Percentiles rank a stretch among this genome's conserved stretches.
phyloP scores from a whole-genome alignment of 2,329 filamentous ascomycete species.

The Ascochyta koolunga region DNA sequence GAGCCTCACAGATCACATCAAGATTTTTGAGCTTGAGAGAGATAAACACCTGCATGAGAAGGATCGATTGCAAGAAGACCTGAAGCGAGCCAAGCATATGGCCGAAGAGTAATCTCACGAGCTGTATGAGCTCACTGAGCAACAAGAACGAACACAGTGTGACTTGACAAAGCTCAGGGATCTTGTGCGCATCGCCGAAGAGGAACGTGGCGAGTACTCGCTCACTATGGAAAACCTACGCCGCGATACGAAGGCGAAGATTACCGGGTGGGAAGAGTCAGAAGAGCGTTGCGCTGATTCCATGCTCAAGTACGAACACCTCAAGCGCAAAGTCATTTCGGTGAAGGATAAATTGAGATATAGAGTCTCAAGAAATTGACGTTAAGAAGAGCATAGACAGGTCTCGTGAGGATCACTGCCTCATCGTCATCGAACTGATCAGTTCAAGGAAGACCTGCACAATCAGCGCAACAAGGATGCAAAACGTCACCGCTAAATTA shows the following conservation, averaged over 20 bases:
- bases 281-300: slow-evolving; percentile 28
- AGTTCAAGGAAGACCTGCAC: slow-evolving; percentile 29
- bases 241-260: slow-evolving; percentile 30
- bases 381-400: slow-evolving; percentile 22
- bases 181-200: slow-evolving; percentile 23
- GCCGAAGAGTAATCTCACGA: slow-evolving; percentile 28
- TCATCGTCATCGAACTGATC: slow-evolving; percentile 31
- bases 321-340: slow-evolving; percentile 31
- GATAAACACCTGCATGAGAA: slow-evolving; percentile 34
- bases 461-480: slow-evolving; percentile 25
- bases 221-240: slow-evolving; percentile 28
- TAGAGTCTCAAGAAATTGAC: slow-evolving; percentile 27
- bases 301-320: slow-evolving; percentile 31
- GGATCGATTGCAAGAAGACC: slow-evolving; percentile 31
- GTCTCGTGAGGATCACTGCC: slow-evolving; percentile 27
- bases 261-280: slow-evolving; percentile 26
- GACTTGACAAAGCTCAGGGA: slow-evolving; percentile 33
- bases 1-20: slow-evolving; percentile 27
- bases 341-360: slow-evolving; percentile 29
- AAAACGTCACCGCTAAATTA: slow-evolving; percentile 26
- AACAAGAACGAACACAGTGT: slow-evolving; percentile 30
- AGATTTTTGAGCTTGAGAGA: slow-evolving; percentile 31
- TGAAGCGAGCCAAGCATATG: slow-evolving; percentile 26
- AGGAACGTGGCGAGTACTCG: slow-evolving; percentile 29
- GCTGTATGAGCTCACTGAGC: slow-evolving; percentile 30